Percentiles rank a stretch among this genome's conserved stretches.
These are phyloP conservation scores for Phytopythium kandeliae DNA, from an alignment of 352 stramenopile species.

Conservation along the genomic window DNA sequence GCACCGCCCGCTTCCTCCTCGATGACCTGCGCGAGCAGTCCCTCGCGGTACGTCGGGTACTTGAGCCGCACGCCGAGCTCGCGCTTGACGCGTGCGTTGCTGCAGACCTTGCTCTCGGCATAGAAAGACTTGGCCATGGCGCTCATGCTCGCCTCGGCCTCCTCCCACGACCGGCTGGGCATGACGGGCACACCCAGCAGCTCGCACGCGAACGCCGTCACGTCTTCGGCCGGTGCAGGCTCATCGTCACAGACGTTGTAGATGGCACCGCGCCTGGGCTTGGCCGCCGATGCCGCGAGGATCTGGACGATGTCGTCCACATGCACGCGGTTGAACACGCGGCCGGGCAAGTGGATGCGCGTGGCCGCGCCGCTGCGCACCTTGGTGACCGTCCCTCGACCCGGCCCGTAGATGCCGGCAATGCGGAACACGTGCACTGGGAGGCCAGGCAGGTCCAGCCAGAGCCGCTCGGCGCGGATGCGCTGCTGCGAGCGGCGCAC, in stretches of 20 bases:
- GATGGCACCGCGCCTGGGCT: conserved; percentile 54
- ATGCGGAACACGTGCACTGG: conserved; percentile 87
- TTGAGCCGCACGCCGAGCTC: conserved; percentile 65
- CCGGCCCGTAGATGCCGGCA: conserved; percentile 89
- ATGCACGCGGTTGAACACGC: conserved; percentile 88
- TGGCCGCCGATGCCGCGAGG: conserved; percentile 59
- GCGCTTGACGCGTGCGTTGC: conserved; percentile 64
- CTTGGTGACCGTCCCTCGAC: conserved; percentile 74
- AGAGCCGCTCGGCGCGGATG: conserved; percentile 69
- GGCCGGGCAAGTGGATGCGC: conserved; percentile 65
- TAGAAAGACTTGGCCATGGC: conserved; percentile 87
- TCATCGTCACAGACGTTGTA: conserved; percentile 91
- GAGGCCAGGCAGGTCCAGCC: conserved; percentile 53
- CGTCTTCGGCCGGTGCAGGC: conserved; percentile 72
- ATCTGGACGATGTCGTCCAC: conserved; percentile 87
- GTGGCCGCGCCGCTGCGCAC: conserved; percentile 60
- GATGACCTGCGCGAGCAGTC: conserved; percentile 67
- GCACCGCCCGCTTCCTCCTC: conserved; percentile 30
- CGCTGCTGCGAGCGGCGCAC: conserved; percentile 69
- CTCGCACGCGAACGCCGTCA: conserved; percentile 75
- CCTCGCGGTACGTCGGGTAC: conserved; percentile 82
- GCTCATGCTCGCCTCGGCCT: conserved; percentile 70
- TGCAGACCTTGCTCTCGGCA: conserved; percentile 77
- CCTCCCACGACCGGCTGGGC: conserved; percentile 60
- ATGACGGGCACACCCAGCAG: conserved; percentile 47